Percentiles rank a stretch among this genome's conserved stretches.
These are phyloP conservation scores for Kwoniella shivajii DNA, from an alignment of 1,284 basidiomycete species.

Conservation along the genomic window DNA sequence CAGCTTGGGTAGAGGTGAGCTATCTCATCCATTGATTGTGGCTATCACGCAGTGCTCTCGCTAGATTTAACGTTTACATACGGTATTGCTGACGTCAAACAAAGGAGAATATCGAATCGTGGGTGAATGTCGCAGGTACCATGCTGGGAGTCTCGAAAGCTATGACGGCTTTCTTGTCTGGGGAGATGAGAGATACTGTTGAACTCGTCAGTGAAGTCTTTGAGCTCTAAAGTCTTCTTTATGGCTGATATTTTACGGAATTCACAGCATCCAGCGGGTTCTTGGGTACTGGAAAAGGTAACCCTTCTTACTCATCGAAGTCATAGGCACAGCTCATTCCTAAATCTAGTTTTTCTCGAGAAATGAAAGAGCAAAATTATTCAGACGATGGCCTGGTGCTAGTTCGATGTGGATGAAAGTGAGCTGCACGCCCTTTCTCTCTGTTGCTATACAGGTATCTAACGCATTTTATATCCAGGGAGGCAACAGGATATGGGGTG, in stretches of 20 bases:
- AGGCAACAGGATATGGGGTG: slow-evolving; percentile 89
- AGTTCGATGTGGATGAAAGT: slow-evolving; percentile 93
- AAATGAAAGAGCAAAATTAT: slow-evolving; percentile 84
- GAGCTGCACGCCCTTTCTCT: slow-evolving; percentile 17
- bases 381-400: slow-evolving; percentile 93
- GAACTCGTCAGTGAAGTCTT: slow-evolving; percentile 57
- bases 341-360: slow-evolving; percentile 73
- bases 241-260: slow-evolving; percentile 4
- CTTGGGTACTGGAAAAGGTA: slow-evolving; percentile 60
- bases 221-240: neutral
- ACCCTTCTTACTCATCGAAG: neutral
- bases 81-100: neutral
- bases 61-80: no score
- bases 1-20: slow-evolving; percentile 84
- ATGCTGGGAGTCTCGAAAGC: slow-evolving; percentile 80
- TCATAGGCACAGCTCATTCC: neutral
- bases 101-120: slow-evolving; percentile 75
- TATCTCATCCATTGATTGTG: neutral
- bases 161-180: slow-evolving; percentile 91
- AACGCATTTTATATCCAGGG: slow-evolving; percentile 62
- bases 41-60: no score
- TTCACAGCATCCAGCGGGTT: slow-evolving; percentile 57
- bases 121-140: slow-evolving; percentile 84
- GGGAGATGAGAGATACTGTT: slow-evolving; percentile 95
- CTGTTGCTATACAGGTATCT: no score